Base-by-base conservation (phyloP, 257 asterid genomes). In the Sherardia arvensis region DNA sequence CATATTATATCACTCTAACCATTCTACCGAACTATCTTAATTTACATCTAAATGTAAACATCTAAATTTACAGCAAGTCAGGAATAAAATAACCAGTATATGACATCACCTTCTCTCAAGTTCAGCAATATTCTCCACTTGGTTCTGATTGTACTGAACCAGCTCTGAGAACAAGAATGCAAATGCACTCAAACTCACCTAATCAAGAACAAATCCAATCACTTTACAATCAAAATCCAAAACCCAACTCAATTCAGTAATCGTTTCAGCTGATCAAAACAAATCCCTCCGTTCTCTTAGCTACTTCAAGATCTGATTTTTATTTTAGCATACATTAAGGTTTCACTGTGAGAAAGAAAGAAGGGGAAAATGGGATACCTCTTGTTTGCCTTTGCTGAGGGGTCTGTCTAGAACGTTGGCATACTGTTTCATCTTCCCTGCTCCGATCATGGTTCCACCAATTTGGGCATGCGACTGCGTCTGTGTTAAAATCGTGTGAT, bases 71-170 rank as follows among this genome's bases (percentile, higher is more conserved):
- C 62, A 58, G 32, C 29, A 23, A 30, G 7, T 26, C 7, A 14
- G 22, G 5, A 63, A 12, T 40, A 5, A 38, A 38, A 47, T n/a
- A 27, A 47, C 56, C 15, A 15, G 26, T 17, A 10, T 29, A 27
- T 10, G 53, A 3, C 45, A 55, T 76, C 76, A 86, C 95, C 91
- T 84, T 71, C 88, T 67, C 62, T 86, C 95, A 69, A 88, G 72
- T 73, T 88, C 96, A 2, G 91, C 81, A 32, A 87, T 85, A 75
- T 87, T 87, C 74, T 87, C 94, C 9, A 87, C 97, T 75, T 90
- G 95, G 4, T 94, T 90, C 77, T 90, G 97, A 76, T 90, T 90
- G 78, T 90, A 90, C 76, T 90, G 97, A 79, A 87, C 97, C 69
- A 90, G 85, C 89, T 87, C 97, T 7, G 97, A 90, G 59, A 90